Percentiles rank a stretch among this genome's conserved stretches.
Conservation (phyloP, 345 rosid species). For the Heritiera fomes region DNA sequence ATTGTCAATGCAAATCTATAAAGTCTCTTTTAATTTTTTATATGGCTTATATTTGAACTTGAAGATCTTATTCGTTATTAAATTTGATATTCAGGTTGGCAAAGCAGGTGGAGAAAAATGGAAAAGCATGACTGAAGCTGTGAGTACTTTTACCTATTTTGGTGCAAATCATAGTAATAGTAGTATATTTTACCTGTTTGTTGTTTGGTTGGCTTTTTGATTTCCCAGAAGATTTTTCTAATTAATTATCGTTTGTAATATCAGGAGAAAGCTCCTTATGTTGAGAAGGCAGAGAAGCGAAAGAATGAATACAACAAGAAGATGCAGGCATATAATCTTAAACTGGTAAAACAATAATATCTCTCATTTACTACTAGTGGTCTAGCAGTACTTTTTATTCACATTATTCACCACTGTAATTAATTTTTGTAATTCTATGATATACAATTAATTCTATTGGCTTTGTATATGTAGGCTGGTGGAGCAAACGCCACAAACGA, state of each 20-base stretch:
- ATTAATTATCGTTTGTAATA: background rate
- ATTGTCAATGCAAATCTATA: background rate
- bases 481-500: conserved; percentile 59
- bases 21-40: background rate
- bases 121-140: conserved; percentile 82
- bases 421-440: background rate
- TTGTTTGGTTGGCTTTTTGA: background rate
- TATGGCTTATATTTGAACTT: background rate
- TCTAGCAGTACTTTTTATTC: background rate
- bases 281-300: conserved; percentile 54
- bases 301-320: conserved; percentile 64
- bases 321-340: conserved; percentile 64
- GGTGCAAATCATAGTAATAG: background rate
- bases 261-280: conserved; percentile 73
- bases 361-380: background rate
- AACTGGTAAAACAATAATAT: conserved; percentile 39
- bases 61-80: background rate
- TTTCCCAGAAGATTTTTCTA: background rate
- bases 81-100: conserved; percentile 55
- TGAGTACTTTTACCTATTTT: conserved; percentile 25
- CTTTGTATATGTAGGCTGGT: conserved; percentile 38
- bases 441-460: background rate
- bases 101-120: conserved; percentile 93
- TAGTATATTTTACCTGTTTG: background rate
- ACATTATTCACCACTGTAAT: background rate